phyloP scores from a whole-genome alignment of 2,329 filamentous ascomycete species.

The Colletotrichum musae region DNA sequence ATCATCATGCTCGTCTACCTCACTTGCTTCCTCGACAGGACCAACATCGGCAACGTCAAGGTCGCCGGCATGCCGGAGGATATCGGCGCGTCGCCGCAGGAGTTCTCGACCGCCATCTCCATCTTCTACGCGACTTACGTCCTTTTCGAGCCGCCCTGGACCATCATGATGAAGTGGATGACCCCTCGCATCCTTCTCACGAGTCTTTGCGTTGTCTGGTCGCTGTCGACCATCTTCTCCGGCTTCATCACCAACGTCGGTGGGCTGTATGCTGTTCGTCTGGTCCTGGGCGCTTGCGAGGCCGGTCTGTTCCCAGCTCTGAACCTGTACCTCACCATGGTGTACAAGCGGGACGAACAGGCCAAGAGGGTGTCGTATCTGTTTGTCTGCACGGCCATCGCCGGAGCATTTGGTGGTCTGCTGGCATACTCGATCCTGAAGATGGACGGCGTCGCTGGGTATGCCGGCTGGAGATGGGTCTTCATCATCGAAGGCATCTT shows the following conservation, averaged over 20 bases:
- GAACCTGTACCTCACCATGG: constrained; percentile 53
- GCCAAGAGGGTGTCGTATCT: constrained; percentile 52
- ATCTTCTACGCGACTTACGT: constrained; percentile 68
- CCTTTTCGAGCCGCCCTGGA: constrained; percentile 55
- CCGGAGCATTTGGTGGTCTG: constrained; percentile 57
- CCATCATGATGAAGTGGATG: constrained; percentile 51
- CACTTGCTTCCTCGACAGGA: constrained; percentile 68
- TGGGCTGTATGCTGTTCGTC: constrained; percentile 60
- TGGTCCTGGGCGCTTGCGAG: constrained; percentile 63
- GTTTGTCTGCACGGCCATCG: constrained; percentile 65
- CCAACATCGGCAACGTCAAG: constrained; percentile 67
- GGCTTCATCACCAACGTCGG: constrained; percentile 60
- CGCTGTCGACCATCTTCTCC: constrained; percentile 61
- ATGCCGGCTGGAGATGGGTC: constrained; percentile 60
- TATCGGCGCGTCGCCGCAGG: constrained; percentile 55
- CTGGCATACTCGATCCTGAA: constrained; percentile 63
- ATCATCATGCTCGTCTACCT: constrained; percentile 71
- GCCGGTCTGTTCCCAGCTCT: constrained; percentile 65
- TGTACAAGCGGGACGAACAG: constrained; percentile 54
- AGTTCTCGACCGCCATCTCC: constrained; percentile 58
- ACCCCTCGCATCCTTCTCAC: constrained; percentile 51
- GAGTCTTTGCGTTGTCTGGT: constrained; percentile 57
- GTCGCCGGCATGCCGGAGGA: constrained; percentile 61
- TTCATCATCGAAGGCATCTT: constrained; percentile 66
- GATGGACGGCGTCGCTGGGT: constrained; percentile 59